These are phyloP conservation scores for Silene coronaria DNA, from an alignment of 179 eudicot genomes.

Conservation along the genomic window DNA sequence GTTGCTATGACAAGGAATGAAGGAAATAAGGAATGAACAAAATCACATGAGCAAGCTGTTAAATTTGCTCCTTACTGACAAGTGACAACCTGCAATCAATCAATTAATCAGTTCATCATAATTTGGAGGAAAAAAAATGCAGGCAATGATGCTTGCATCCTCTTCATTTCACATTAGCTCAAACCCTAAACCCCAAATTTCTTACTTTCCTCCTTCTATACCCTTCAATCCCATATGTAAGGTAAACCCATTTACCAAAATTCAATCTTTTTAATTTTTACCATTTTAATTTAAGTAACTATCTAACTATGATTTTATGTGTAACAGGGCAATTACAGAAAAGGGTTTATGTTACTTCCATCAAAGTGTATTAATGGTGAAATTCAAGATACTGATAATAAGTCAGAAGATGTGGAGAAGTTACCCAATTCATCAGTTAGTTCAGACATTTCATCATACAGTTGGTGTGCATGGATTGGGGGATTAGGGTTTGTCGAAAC, in stretches of 20 bases:
- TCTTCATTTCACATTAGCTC: neutral
- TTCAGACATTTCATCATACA: constrained; percentile 51
- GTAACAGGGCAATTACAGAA: constrained; percentile 2
- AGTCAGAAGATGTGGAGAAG: constrained; percentile 22
- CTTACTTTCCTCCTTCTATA: constrained; percentile 3
- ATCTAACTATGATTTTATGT: neutral
- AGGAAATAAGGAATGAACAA: no score
- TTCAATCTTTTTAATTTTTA: neutral
- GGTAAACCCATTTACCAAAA: neutral
- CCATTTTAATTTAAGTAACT: neutral
- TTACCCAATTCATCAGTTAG: constrained; percentile 8
- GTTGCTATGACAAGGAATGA: no score
- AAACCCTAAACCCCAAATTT: neutral
- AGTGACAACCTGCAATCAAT: neutral
- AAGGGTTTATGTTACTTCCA: constrained; percentile 9
- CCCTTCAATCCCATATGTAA: neutral
- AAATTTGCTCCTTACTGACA: neutral
- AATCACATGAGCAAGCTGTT: neutral
- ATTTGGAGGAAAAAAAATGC: neutral
- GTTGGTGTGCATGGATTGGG: constrained; percentile 76
- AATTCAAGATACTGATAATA: constrained; percentile 29
- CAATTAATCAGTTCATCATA: neutral
- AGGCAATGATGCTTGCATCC: constrained; percentile 12
- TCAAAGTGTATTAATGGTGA: constrained; percentile 26
- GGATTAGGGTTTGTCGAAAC: constrained; percentile 76